Base-by-base conservation (phyloP, 768 basidiomycete species). In the Symmetrospora coprosmae region DNA sequence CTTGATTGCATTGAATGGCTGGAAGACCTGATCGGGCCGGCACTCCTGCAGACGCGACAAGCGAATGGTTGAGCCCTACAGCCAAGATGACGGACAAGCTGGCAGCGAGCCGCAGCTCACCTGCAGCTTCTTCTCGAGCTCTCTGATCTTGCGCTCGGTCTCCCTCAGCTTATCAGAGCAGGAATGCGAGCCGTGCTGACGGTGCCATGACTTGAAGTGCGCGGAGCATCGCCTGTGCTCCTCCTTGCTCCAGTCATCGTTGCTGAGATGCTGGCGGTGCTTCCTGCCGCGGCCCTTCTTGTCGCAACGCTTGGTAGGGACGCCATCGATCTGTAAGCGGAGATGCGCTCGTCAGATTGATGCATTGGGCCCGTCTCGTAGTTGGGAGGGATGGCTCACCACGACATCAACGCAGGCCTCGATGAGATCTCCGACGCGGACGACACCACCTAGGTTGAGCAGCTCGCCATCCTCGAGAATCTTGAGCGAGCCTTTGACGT, bases 151-250 rank as follows among this genome's bases (percentile, higher is more conserved):
- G 28, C 40, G 25, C 55, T 6, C 3, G 46, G 41, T 13, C 14
- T 43, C 31, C 19, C 25, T 43, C 31, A 58, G 55, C 31, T 58
- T 43, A 19, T 58, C 40, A 14, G 41, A 30, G 55, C 55, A 58
- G n/a, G 33, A 25, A 21, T 38, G 31, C 21, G 43, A 30, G 17
- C 17, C 40, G 28, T 58, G 55, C 16, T 58, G 40, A 11, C 37
- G 40, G 55, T 58, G 55, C 55, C 55, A 58, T 27, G 28, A 39
- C 16, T 35, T 3, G 55, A 58, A 58, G 21, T 58, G 55, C 17
- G 43, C 46, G 8, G 55, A 58, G 55, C 55, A 58, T 30, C 55
- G 55, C 25, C 55, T 25, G 40, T 58, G 55, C 33, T 58, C 41
- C 17, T 58, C 55, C 31, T 58, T 58, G 23, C 27, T 25, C 55